Evolutionary conservation across 2,329 filamentous ascomycete species (phyloP).

Genomic region (Dryadomyces sulphureus): DNA sequence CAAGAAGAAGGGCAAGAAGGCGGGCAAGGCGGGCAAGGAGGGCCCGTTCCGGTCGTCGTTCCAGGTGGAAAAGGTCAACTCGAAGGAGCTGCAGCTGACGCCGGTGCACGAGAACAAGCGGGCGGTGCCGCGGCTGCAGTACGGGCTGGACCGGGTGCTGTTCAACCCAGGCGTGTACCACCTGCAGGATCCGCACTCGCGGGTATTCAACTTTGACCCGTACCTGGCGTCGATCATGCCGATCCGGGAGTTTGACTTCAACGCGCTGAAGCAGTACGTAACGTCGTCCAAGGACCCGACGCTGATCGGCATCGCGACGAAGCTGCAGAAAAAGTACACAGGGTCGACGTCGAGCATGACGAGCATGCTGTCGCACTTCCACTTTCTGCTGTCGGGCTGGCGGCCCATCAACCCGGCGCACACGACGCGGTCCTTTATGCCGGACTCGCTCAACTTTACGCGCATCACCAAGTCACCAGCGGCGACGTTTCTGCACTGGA

Average conservation of each 20-base stretch:
- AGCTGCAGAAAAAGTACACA: conserved; percentile 63
- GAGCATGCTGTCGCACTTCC: conserved; percentile 72
- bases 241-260: conserved; percentile 80
- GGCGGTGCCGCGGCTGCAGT: conserved; percentile 46
- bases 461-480: conserved; percentile 55
- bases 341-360: conserved; percentile 98
- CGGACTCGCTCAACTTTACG: conserved; percentile 54
- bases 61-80: neutral
- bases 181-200: conserved; percentile 73
- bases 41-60: neutral
- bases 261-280: conserved; percentile 70
- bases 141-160: conserved; percentile 74
- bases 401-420: conserved; percentile 52
- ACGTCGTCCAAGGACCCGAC: conserved; percentile 75
- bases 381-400: conserved; percentile 79
- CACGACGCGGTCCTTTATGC: conserved; percentile 52
- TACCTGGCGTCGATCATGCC: conserved; percentile 92
- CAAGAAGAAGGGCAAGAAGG: neutral
- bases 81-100: conserved; percentile 13
- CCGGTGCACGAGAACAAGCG: conserved; percentile 20
- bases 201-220: conserved; percentile 93
- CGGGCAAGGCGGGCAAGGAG: neutral
- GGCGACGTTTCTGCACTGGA: conserved; percentile 68
- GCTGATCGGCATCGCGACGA: conserved; percentile 52
- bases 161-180: conserved; percentile 93